Base-by-base conservation (phyloP, 2,329 filamentous ascomycete species). In the Talaromyces funiculosus region DNA sequence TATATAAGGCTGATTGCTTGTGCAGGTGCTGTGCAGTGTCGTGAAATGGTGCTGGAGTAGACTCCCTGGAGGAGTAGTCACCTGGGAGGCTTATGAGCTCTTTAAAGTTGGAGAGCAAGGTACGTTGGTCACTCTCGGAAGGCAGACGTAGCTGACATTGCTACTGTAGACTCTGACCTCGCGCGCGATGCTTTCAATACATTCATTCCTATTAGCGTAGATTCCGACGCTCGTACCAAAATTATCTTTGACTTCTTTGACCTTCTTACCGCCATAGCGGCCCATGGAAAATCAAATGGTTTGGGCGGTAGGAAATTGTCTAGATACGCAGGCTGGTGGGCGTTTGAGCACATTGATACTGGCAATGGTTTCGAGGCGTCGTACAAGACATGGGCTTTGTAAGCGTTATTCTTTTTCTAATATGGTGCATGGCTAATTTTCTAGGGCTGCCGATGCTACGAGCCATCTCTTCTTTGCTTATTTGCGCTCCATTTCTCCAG, bases 21-120 rank as follows among this genome's bases (percentile, higher is more conserved):
- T 53, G 12, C 58, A 96, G 91, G 92, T 96, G 60, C 84, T 99
- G 58, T 92, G 92, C 65, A 94, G 92, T 68, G 92, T 97, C 43
- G 82, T 94, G 65, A 99, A 97, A 80, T 99, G 94, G 94, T 97
- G 93, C 75, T 99, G 94, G 94, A 92, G 90, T 73, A 86, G 94
- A 77, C 80, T 99, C 55, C 86, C 89, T 43, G 91, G 92, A 62
- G 94, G 94, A 69, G 87, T 99, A 14, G 92, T 99, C 37, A 92
- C 91, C 61, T 97, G 94, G 94, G 92, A 97, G 70, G 91, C 91
- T 43, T 99, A 99, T 72, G 92, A 97, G 73, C 83, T 96, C 22
- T 99, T 99, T 81, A 92, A 90, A 70, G 88, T 95, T 66, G 94
- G 94, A 72, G 94, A 99, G 78, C 85, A 89, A 80, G 92, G 92